Evolutionary conservation across 2,329 filamentous ascomycete species (phyloP).

Genomic region (Aspergillus ustus): DNA sequence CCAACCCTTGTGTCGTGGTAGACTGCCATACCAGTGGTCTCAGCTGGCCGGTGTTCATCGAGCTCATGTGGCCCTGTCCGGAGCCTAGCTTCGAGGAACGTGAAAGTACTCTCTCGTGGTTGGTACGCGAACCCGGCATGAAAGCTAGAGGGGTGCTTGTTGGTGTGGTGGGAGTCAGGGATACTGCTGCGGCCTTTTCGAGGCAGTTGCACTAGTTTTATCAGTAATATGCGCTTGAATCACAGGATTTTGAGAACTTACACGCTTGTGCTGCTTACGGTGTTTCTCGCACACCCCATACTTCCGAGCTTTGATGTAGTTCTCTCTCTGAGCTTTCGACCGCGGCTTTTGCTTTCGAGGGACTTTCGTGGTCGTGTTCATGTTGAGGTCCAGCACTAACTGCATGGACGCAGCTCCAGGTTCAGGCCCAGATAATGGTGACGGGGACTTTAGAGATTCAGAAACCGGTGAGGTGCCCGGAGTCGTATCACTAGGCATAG

Average conservation of each 20-base stretch:
- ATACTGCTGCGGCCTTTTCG: conserved; percentile 37
- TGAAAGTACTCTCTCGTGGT: conserved; percentile 10
- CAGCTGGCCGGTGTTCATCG: background rate
- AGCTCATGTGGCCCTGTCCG: background rate
- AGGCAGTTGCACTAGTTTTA: conserved; percentile 44
- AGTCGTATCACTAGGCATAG: conserved; percentile 30
- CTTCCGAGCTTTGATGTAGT: conserved; percentile 49
- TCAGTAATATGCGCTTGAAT: conserved; percentile 20
- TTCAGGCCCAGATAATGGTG: conserved; percentile 24
- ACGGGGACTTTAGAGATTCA: conserved; percentile 18
- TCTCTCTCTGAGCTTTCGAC: conserved; percentile 47
- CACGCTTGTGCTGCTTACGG: conserved; percentile 49
- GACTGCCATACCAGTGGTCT: background rate
- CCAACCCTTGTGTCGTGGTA: background rate
- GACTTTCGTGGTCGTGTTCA: conserved; percentile 48
- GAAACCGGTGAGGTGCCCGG: conserved; percentile 26
- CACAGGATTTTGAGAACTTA: conserved; percentile 27
- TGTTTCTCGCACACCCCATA: conserved; percentile 51
- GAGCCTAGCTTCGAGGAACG: background rate
- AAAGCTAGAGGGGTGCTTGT: background rate
- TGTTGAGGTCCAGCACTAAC: conserved; percentile 48
- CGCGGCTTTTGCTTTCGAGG: conserved; percentile 49
- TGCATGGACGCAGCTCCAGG: conserved; percentile 36
- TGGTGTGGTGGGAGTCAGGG: conserved; percentile 25
- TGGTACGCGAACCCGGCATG: conserved; percentile 8